Base-by-base conservation (phyloP, 1,284 basidiomycete genomes). In the Polyporus tsugae region DNA sequence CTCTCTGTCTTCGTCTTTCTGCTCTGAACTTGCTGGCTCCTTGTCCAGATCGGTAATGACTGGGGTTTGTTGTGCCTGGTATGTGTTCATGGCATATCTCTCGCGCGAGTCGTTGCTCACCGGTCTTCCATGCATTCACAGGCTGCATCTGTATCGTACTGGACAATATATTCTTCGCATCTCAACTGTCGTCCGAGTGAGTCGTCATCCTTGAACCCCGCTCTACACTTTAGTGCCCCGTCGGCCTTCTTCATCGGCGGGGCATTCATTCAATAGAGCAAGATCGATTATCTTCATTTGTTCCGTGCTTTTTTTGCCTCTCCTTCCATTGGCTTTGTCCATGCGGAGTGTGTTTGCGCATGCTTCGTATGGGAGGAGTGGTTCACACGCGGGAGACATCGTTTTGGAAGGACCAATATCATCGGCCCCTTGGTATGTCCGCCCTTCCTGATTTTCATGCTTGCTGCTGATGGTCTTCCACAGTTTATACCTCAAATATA, bases 181-280 rank as follows among this genome's bases (percentile, higher is more conserved):
- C 66, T 64, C 61, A 62, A 39, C 22, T 6, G 1, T 70, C 25
- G 57, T 66, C 19, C 41, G 66, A 44, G 60, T 72, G 64, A 25
- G 72, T 75, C 72, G 71, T 65, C 25, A 38, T 49, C 38, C 6
- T 6, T 25, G 2, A 19, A n/a, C 22, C 46, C 44, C 60, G 72
- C 68, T 72, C 85, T 82, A 82, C 92, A 94, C 92, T 95, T 94
- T 94, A 87, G 89, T 87, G 88, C 87, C 89, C 79, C 87, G 84
- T 87, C 86, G 84, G 78, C 77, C 72, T 75, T 71, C 73, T 76
- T 76, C 74, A 92, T 70, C 89, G 89, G 86, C 80, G 87, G 81
- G 88, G 84, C 85, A 91, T 85, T 85, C 93, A 95, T 94, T 95
- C 89, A 89, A 87, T 78, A 78, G 92, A 95, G 93, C 92, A 80